These are phyloP conservation scores for Exophiala aquamarina DNA, from an alignment of 2,329 filamentous ascomycete species.

Conservation along the genomic window DNA sequence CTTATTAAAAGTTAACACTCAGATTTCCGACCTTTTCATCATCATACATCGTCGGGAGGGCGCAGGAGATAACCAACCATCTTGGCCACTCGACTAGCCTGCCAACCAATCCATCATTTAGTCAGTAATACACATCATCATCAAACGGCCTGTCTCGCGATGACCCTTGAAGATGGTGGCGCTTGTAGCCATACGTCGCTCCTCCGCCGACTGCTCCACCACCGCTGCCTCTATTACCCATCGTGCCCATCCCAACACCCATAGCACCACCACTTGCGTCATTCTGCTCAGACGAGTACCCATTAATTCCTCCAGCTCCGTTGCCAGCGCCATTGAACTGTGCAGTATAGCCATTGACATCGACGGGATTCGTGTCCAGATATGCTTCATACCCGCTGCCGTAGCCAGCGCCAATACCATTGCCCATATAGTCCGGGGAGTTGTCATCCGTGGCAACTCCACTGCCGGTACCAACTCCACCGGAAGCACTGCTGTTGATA, in stretches of 20 bases:
- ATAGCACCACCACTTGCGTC: background rate
- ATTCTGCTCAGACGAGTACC: slow-evolving; percentile 1
- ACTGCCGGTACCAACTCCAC: background rate
- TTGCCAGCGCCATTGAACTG: background rate
- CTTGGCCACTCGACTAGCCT: too few relatives aligned
- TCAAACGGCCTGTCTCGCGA: slow-evolving; percentile 9
- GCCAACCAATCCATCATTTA: background rate
- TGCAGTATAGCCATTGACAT: background rate
- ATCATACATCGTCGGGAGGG: too few relatives aligned
- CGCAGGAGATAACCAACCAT: too few relatives aligned
- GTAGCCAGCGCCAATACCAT: slow-evolving; percentile 7
- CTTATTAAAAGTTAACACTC: too few relatives aligned
- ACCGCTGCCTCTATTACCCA: background rate
- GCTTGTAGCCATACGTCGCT: slow-evolving; percentile 1
- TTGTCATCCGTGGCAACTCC: slow-evolving; percentile 13
- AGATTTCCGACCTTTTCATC: too few relatives aligned
- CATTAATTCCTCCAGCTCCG: background rate
- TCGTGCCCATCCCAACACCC: background rate
- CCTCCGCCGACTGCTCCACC: background rate
- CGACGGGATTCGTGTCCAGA: background rate
- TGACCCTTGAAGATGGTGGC: background rate
- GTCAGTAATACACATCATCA: slow-evolving; percentile 19
- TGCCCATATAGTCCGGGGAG: slow-evolving; percentile 11
- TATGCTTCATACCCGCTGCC: background rate
- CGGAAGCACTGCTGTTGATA: too few relatives aligned